phyloP scores from a whole-genome alignment of 768 basidiomycete genomes.

The Phaffia tasmanica region DNA sequence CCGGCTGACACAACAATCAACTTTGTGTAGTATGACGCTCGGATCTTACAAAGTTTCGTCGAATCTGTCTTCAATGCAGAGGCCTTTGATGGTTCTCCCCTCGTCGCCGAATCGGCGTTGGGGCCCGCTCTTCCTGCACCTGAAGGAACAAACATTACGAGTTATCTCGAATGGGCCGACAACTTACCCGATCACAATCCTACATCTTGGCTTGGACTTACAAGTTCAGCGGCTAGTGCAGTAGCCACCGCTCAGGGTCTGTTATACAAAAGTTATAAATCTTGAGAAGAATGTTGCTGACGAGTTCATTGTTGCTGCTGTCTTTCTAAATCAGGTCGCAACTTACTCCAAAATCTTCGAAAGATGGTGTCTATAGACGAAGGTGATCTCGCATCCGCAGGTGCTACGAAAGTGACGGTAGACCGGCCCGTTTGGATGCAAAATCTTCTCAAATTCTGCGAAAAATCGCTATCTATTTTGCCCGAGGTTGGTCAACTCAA shows the following conservation, averaged over 20 bases:
- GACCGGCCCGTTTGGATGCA: conserved; percentile 94
- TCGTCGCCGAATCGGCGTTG: conserved; percentile 46
- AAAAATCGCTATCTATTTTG: conserved; percentile 67
- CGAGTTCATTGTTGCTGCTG: not conserved
- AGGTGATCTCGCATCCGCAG: conserved; percentile 45
- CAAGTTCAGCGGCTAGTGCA: conserved; percentile 80
- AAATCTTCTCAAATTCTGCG: conserved; percentile 62
- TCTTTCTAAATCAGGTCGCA: conserved; percentile 49
- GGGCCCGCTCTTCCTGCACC: conserved; percentile 57
- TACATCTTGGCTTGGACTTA: conserved; percentile 86
- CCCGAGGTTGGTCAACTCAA: conserved; percentile 51
- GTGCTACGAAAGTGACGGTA: conserved; percentile 48
- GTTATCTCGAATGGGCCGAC: conserved; percentile 83
- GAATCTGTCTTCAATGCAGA: conserved; percentile 73
- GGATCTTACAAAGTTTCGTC: conserved; percentile 84
- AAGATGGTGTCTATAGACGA: conserved; percentile 89
- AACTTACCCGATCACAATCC: conserved; percentile 83
- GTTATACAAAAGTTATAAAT: conserved; percentile 19
- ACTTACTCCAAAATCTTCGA: conserved; percentile 70
- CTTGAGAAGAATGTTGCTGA: not conserved
- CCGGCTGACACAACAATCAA: not conserved
- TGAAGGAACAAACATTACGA: conserved; percentile 83
- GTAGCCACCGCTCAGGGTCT: conserved; percentile 84
- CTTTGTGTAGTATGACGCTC: conserved; percentile 67
- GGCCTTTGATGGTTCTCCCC: conserved; percentile 85